Base-by-base conservation (phyloP, 2,329 filamentous ascomycete genomes). In the Phoma sp. region DNA sequence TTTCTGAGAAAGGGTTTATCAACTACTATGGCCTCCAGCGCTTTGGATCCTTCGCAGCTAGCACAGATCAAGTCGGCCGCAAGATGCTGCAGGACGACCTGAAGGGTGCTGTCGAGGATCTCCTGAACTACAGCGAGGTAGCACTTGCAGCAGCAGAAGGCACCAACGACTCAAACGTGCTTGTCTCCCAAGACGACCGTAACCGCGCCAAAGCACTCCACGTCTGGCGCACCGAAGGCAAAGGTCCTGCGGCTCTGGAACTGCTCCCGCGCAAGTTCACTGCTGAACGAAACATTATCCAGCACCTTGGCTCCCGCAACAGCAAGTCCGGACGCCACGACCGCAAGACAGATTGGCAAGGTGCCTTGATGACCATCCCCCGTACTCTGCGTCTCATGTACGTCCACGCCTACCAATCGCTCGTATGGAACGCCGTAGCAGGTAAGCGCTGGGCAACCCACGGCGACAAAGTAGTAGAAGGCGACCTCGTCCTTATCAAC, bases 1-100 rank as follows among this genome's bases (percentile, higher is more conserved):
- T 98, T 63, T 81, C 83, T 50, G 78, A 86, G 38, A 84, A 88
- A 39, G 95, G 95, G 2, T 99, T 96, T 80, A 88, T 99, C 76
- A 99, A 99, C 77, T 99, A 98, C 78, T 99, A 93, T 70, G 95
- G 95, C 8, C 86, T 98, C n/a, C 95, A 99, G 77, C 88, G 95
- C 22, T 99, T 99, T 68, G 95, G 95, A 25, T 94, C 92, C 0
- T 94, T 95, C 74, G 80, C 86, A 25, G 89, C 91, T 12, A 90
- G 92, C 31, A 99, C 95, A 0, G 92, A 98, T 69, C 84, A 88
- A 36, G 81, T 97, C 44, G 95, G 95, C 43, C 85, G 89, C 71
- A 88, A 91, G 73, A 92, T 99, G 71, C 82, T 99, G 0, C 84
- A 90, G 63, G 88, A 85, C 27, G 87, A 96, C 68, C 92, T 92